phyloP scores from a whole-genome alignment of 495 filamentous ascomycete genomes.

The Penicillium atrosanguineum region DNA sequence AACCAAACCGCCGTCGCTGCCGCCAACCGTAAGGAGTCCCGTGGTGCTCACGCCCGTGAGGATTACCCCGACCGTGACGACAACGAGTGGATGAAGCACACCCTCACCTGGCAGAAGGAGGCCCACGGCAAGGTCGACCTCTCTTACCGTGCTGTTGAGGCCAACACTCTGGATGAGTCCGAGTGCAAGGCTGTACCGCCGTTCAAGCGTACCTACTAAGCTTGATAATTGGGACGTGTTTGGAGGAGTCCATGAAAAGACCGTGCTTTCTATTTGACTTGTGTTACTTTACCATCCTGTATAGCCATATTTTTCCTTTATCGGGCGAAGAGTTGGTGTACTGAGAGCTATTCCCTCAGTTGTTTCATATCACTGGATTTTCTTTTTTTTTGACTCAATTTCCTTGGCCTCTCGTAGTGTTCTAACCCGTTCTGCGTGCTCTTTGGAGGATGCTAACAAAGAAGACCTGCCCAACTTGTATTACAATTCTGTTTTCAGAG shows the following conservation, averaged over 20 bases:
- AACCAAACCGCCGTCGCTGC: slow-evolving; percentile 86
- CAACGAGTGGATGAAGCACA: slow-evolving; percentile 98
- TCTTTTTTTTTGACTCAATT: slow-evolving; percentile 24
- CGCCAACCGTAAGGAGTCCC: slow-evolving; percentile 86
- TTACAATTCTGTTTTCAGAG: background rate
- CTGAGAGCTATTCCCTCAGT: slow-evolving; percentile 38
- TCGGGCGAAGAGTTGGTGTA: slow-evolving; percentile 45
- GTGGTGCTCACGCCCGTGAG: slow-evolving; percentile 92
- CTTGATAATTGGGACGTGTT: slow-evolving; percentile 8
- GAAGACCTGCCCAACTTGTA: background rate
- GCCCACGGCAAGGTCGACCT: slow-evolving; percentile 77
- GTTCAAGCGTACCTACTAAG: slow-evolving; percentile 81
- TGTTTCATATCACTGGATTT: slow-evolving; percentile 38
- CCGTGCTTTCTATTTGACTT: slow-evolving; percentile 35
- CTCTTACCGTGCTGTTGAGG: slow-evolving; percentile 72
- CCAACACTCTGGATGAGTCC: slow-evolving; percentile 77
- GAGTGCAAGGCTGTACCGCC: slow-evolving; percentile 88
- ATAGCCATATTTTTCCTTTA: slow-evolving; percentile 43
- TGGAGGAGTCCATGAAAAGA: slow-evolving; percentile 39
- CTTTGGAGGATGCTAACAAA: background rate
- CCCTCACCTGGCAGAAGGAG: slow-evolving; percentile 86
- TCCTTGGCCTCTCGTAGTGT: slow-evolving; percentile 23
- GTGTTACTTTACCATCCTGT: slow-evolving; percentile 45
- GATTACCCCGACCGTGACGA: slow-evolving; percentile 94
- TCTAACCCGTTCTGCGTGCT: background rate